Percentiles rank a stretch among this genome's conserved stretches.
Conservation (phyloP, 1,284 basidiomycete species). For the Laetiporus sulphureus region DNA sequence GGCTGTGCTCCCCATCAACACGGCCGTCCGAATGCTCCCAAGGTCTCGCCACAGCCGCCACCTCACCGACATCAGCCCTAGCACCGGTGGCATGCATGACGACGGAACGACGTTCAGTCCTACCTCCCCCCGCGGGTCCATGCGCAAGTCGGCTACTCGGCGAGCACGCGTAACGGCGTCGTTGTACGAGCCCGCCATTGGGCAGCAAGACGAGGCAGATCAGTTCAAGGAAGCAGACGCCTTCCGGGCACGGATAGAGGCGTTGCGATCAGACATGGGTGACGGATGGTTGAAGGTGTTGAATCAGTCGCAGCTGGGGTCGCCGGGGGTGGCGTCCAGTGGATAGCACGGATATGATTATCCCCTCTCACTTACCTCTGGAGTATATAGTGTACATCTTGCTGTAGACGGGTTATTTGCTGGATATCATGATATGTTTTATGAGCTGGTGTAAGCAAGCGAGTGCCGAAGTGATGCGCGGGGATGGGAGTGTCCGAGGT, state of each 20-base stretch:
- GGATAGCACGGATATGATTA: constrained; percentile 12
- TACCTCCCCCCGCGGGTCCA: constrained; percentile 13
- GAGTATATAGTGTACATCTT: too few species aligned
- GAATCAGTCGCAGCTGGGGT: constrained; percentile 49
- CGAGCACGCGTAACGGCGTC: constrained; percentile 50
- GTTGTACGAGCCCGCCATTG: constrained; percentile 47
- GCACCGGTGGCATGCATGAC: constrained; percentile 5
- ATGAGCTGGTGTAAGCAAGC: constrained; percentile 1
- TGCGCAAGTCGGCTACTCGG: constrained; percentile 36
- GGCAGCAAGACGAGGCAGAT: constrained; percentile 22
- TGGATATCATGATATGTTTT: constrained; percentile 1
- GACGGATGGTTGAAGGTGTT: constrained; percentile 83
- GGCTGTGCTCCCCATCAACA: constrained; percentile 7
- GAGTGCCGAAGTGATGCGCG: background rate
- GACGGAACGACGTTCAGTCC: constrained; percentile 1
- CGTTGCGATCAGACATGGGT: constrained; percentile 77
- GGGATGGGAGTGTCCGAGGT: constrained; percentile 25
- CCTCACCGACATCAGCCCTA: constrained; percentile 38
- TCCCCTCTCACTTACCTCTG: too few species aligned
- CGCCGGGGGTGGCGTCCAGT: constrained; percentile 18
- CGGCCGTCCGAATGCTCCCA: constrained; percentile 12
- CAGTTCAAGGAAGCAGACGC: constrained; percentile 52
- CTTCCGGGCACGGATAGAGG: constrained; percentile 74
- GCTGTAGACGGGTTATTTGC: background rate
- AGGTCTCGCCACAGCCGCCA: constrained; percentile 33